These are phyloP conservation scores for Backusella tarrabulga DNA, from an alignment of 192 early-diverging fungal genomes.

Conservation along the genomic window DNA sequence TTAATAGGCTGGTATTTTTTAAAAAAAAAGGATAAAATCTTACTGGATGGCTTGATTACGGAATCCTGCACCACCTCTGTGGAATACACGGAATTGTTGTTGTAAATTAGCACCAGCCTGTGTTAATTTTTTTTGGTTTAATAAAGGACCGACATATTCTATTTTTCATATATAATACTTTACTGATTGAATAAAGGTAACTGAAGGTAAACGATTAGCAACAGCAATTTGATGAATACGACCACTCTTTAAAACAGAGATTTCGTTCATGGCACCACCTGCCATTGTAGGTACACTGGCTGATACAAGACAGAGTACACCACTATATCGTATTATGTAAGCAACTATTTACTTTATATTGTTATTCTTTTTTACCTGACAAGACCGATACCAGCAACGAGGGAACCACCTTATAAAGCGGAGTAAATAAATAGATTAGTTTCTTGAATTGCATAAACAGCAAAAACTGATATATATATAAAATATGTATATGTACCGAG, in stretches of 20 bases:
- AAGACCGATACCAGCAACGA: slow-evolving; percentile 64
- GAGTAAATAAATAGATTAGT: not conserved
- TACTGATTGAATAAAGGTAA: slow-evolving; percentile 61
- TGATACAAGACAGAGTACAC: slow-evolving; percentile 54
- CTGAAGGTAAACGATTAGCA: slow-evolving; percentile 57
- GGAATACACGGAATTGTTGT: slow-evolving; percentile 65
- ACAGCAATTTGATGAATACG: slow-evolving; percentile 54
- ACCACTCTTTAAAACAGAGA: slow-evolving; percentile 50
- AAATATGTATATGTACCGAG: slow-evolving; percentile 19
- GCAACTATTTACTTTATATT: not conserved
- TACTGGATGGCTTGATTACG: slow-evolving; percentile 54
- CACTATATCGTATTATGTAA: slow-evolving; percentile 23
- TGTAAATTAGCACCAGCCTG: slow-evolving; percentile 65
- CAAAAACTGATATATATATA: not conserved
- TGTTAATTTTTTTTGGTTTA: not conserved
- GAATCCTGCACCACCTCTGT: slow-evolving; percentile 63
- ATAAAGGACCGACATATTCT: not conserved
- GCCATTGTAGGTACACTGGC: slow-evolving; percentile 60
- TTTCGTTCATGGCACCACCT: slow-evolving; percentile 63
- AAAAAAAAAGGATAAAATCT: not conserved
- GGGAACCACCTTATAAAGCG: slow-evolving; percentile 48
- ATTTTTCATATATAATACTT: not conserved
- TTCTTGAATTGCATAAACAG: not conserved
- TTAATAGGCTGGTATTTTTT: not conserved
- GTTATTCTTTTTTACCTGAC: slow-evolving; percentile 43